Percentiles rank a stretch among this genome's conserved stretches.
Evolutionary conservation across 176 grass and related monocot species (phyloP).

Genomic region (Paspalum notatum): DNA sequence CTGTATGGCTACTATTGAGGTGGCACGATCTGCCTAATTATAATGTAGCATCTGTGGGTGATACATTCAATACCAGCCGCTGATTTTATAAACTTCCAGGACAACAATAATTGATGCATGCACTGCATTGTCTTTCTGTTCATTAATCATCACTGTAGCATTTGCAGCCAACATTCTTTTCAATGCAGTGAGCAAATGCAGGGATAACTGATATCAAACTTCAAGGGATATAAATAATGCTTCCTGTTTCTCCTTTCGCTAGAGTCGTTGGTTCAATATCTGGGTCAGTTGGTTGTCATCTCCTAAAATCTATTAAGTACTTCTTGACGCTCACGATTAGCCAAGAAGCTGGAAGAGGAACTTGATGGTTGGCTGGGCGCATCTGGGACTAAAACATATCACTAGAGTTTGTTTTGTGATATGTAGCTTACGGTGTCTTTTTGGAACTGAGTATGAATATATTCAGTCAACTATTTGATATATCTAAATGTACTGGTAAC

Average conservation of each 20-base stretch:
- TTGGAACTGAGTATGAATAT: no score
- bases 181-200: background rate
- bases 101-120: background rate
- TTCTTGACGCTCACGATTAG: no score
- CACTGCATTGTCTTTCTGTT: background rate
- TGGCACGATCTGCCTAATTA: background rate
- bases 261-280: background rate
- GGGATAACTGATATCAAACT: background rate
- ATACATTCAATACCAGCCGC: background rate
- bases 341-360: no score
- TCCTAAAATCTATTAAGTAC: no score
- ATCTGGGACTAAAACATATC: no score
- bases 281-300: no score
- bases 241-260: background rate
- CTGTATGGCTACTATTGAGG: no score
- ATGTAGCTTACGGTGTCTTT: no score
- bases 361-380: no score
- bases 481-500: no score
- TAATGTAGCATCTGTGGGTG: background rate
- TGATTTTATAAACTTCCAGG: background rate
- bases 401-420: no score
- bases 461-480: no score
- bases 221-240: slow-evolving; percentile 2
- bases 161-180: background rate
- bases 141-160: background rate